These are phyloP conservation scores for Edaphochlamys debaryana DNA, from an alignment of 139 green algal species.

Conservation along the genomic window DNA sequence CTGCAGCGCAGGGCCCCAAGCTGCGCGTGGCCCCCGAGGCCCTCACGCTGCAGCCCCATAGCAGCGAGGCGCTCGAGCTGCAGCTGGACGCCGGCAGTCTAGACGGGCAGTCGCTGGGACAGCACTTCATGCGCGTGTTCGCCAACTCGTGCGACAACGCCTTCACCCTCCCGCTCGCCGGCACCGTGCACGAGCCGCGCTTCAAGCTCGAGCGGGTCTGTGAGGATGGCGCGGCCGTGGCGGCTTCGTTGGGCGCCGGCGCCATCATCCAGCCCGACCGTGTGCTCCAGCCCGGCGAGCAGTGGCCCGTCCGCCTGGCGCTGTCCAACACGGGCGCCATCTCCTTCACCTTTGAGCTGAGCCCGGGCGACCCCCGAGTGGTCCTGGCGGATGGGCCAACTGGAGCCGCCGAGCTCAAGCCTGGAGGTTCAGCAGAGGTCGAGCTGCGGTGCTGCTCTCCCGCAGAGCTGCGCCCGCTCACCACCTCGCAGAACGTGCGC, in stretches of 20 bases:
- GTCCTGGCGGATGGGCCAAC: too few relatives aligned
- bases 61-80: conserved; percentile 2
- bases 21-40: neutral
- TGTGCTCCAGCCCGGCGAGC: conserved; percentile 40
- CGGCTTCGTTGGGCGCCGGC: neutral
- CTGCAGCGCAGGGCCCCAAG: neutral
- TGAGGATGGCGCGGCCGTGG: too few relatives aligned
- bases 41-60: conserved; percentile 7
- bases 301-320: neutral
- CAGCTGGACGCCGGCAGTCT: neutral
- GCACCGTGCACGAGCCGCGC: neutral
- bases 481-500: neutral
- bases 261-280: too few relatives aligned
- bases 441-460: neutral
- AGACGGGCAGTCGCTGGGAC: neutral
- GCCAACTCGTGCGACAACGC: neutral
- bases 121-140: neutral
- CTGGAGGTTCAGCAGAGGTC: neutral
- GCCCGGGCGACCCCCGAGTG: conserved; percentile 6
- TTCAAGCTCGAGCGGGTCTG: neutral
- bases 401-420: too few relatives aligned
- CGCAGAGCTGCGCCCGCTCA: neutral
- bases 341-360: conserved; percentile 2
- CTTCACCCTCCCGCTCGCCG: neutral
- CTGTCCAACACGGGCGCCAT: conserved; percentile 25